Evolutionary conservation across 768 basidiomycete species (phyloP), one percentile per base, ranked within the genome.

Genomic region (Nidularia pulvinata): DNA sequence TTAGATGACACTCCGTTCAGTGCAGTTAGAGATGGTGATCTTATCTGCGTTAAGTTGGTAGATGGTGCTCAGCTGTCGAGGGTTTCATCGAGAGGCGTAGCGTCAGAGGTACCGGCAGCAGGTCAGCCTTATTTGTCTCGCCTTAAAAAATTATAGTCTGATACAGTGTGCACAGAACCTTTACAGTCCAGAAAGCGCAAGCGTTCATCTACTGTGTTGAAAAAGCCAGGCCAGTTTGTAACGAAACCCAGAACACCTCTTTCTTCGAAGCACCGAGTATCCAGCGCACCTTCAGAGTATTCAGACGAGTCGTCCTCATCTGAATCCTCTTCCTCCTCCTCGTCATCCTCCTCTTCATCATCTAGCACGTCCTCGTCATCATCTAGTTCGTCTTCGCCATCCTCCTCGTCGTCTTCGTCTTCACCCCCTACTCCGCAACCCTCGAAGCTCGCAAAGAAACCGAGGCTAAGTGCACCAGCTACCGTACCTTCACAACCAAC

Each of bases 11-110:
- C 66, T 46, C 63, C 64, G 6, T 60, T 76, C 44, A 55, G 57
- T 47, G 72, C 76, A 14, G 63, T 81, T 30, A 69, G 80, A 59
- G 81, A 82, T 61, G 80, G 80, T 0, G 81, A 82, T 66, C 64
- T 82, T 35, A 61, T 81, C 14, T 59, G 63, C 34, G 59, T 80
- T 4, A 70, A 71, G 52, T 46, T 54, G 19, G 22, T 36, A 36
- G 44, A 56, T 36, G 44, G 52, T 25, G 52, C 55, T 33, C 51
- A 46, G 45, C 11, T 46, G 19, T 46, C 14, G 37, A 9, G 7
- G 37, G 37, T 9, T 39, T 39, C 37, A 9, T 39, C n/a, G 37
- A 9, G 7, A 39, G 37, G n/a, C 37, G 37, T 39, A 39, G 37
- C 37, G 9, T 39, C 9, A 39, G 9, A n/a, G n/a, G n/a, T 39